A percentile compares a stretch with the other conserved stretches of the same genome.
These are phyloP conservation scores for Arachnopeziza araneosa DNA, from an alignment of 2,329 filamentous ascomycete species.

Conservation along the genomic window DNA sequence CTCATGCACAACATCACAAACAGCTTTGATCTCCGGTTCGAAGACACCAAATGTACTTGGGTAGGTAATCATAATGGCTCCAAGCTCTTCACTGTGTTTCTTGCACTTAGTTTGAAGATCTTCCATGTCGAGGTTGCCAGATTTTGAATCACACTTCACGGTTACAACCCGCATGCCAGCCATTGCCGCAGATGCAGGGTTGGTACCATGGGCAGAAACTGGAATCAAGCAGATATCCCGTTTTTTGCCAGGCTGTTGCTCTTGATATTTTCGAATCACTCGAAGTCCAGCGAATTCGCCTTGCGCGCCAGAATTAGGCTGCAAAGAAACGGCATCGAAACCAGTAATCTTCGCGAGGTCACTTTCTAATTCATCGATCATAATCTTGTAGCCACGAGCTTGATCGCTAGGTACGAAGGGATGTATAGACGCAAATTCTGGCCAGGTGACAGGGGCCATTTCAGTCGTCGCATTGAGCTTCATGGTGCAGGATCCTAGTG, in stretches of 20 bases:
- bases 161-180: constrained; percentile 90
- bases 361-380: constrained; percentile 67
- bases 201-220: constrained; percentile 91
- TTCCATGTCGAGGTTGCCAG: constrained; percentile 81
- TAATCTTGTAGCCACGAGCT: constrained; percentile 60
- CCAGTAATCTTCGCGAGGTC: constrained; percentile 81
- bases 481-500: constrained; percentile 95
- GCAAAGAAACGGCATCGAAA: constrained; percentile 82
- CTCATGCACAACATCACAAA: constrained; percentile 78
- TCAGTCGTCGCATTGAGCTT: constrained; percentile 93
- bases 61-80: constrained; percentile 95
- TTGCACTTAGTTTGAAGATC: constrained; percentile 86
- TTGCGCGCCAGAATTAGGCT: constrained; percentile 94
- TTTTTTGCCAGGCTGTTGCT: constrained; percentile 60
- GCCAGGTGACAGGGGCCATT: constrained; percentile 80
- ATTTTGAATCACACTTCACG: constrained; percentile 81
- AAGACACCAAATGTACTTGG: constrained; percentile 94
- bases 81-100: constrained; percentile 79
- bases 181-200: constrained; percentile 93
- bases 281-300: constrained; percentile 90
- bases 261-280: constrained; percentile 79
- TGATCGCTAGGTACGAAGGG: constrained; percentile 65
- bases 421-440: constrained; percentile 72
- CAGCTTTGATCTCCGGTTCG: constrained; percentile 81
- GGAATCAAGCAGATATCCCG: constrained; percentile 93